These are phyloP conservation scores for Rhododendron kiyosumense DNA, from an alignment of 148 eudicot species.

Conservation along the genomic window DNA sequence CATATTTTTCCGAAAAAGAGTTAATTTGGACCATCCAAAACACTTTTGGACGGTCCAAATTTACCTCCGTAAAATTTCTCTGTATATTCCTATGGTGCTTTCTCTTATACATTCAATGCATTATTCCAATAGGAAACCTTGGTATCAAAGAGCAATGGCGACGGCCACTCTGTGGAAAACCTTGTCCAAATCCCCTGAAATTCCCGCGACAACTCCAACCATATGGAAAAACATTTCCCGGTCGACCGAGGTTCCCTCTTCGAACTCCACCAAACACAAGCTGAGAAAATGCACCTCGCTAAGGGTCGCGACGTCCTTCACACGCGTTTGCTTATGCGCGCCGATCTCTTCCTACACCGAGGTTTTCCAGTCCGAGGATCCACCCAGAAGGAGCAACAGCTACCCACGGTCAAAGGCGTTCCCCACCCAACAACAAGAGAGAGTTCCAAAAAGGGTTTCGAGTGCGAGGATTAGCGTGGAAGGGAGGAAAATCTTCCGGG, in stretches of 20 bases:
- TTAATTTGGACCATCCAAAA: no score
- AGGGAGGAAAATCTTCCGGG: slow-evolving; percentile 68
- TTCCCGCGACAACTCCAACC: slow-evolving; percentile 34
- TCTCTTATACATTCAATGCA: neutral
- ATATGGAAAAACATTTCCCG: slow-evolving; percentile 47
- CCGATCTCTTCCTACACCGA: slow-evolving; percentile 88
- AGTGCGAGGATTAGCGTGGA: slow-evolving; percentile 61
- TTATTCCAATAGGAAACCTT: slow-evolving; percentile 57
- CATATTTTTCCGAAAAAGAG: no score
- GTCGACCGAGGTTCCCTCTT: slow-evolving; percentile 29
- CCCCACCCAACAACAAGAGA: slow-evolving; percentile 13
- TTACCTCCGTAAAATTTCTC: no score
- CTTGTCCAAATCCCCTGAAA: slow-evolving; percentile 39
- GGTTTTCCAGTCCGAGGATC: slow-evolving; percentile 54
- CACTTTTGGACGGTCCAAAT: no score
- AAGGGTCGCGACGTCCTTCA: slow-evolving; percentile 71
- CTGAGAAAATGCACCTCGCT: slow-evolving; percentile 69
- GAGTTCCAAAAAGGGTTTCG: slow-evolving; percentile 19
- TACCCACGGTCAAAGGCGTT: slow-evolving; percentile 68
- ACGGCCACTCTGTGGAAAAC: slow-evolving; percentile 73
- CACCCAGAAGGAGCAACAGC: slow-evolving; percentile 78
- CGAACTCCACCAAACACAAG: slow-evolving; percentile 40
- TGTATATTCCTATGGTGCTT: neutral
- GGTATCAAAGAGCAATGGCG: slow-evolving; percentile 84
- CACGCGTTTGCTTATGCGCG: slow-evolving; percentile 79